Percentiles rank a stretch among this genome's conserved stretches.
Conservation (phyloP, 208 protist genomes). For the Leishmania arabica region DNA sequence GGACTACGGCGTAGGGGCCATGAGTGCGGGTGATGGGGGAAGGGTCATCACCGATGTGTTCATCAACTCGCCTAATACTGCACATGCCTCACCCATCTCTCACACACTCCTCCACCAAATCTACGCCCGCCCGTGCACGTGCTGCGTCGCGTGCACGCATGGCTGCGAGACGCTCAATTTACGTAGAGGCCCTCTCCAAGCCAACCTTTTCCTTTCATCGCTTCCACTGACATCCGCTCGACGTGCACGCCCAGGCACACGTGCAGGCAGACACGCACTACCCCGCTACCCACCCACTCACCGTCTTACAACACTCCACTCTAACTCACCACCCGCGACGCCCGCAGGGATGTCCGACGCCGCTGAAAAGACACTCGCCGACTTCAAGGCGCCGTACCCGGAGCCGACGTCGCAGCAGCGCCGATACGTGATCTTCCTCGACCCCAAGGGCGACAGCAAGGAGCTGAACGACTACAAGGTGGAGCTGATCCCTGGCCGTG, state of each 20-base stretch:
- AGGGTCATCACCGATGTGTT: not conserved
- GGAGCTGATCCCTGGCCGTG: constrained; percentile 64
- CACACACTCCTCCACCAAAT: not conserved
- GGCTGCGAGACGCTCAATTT: not conserved
- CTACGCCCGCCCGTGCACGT: not conserved
- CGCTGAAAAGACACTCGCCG: constrained; percentile 37
- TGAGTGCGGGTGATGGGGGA: not conserved
- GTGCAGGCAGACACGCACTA: not conserved
- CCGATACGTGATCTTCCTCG: constrained; percentile 74
- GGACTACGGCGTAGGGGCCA: not conserved
- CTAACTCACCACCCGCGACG: not conserved
- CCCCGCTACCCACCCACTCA: not conserved
- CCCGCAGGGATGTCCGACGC: not conserved
- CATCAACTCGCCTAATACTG: not conserved
- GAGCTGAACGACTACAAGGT: constrained; percentile 57
- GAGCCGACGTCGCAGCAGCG: constrained; percentile 55
- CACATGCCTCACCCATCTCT: not conserved
- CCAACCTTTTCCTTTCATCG: not conserved
- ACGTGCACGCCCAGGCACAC: not conserved
- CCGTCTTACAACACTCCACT: not conserved
- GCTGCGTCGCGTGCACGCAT: not conserved
- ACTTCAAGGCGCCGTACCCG: constrained; percentile 77
- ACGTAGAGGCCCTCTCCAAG: not conserved
- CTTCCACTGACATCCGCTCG: too few species aligned
- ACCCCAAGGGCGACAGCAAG: constrained; percentile 43